phyloP scores from a whole-genome alignment of 192 early-diverging fungal species.

The Linnemannia exigua region DNA sequence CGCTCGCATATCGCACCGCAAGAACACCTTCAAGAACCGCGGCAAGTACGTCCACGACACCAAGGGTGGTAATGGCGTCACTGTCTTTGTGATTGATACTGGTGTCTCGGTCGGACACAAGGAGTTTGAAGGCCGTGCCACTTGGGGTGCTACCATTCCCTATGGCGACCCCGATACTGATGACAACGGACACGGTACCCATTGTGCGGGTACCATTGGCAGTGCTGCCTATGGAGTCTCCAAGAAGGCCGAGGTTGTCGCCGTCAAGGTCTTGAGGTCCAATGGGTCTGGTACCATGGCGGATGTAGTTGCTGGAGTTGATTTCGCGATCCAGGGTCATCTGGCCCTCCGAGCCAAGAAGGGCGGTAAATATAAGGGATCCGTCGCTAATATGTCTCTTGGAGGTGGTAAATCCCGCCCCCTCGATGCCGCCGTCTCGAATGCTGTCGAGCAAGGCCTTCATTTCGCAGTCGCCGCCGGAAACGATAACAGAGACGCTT shows the following conservation, averaged over 20 bases:
- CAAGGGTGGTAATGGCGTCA: slow-evolving; percentile 83
- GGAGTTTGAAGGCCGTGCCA: slow-evolving; percentile 94
- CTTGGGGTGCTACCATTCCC: slow-evolving; percentile 85
- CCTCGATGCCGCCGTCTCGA: slow-evolving; percentile 82
- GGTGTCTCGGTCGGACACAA: slow-evolving; percentile 87
- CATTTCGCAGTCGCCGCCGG: slow-evolving; percentile 96
- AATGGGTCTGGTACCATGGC: slow-evolving; percentile 85
- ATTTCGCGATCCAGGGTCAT: slow-evolving; percentile 58
- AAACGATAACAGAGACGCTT: slow-evolving; percentile 95
- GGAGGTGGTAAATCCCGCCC: slow-evolving; percentile 87
- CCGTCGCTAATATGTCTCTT: slow-evolving; percentile 95
- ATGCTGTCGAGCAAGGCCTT: slow-evolving; percentile 84
- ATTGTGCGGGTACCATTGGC: slow-evolving; percentile 92
- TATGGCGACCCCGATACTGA: slow-evolving; percentile 72
- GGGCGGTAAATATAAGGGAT: slow-evolving; percentile 78
- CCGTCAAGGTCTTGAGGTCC: slow-evolving; percentile 92
- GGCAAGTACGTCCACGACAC: slow-evolving; percentile 82
- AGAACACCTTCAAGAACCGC: slow-evolving; percentile 68
- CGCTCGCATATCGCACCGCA: slow-evolving; percentile 85
- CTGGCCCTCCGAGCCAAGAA: slow-evolving; percentile 56
- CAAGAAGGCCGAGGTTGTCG: slow-evolving; percentile 86
- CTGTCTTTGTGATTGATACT: slow-evolving; percentile 97
- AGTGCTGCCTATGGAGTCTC: slow-evolving; percentile 89
- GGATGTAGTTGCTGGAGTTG: slow-evolving; percentile 81
- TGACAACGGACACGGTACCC: slow-evolving; percentile 89